These are phyloP conservation scores for Colletotrichum somersetense DNA, from an alignment of 2,329 filamentous ascomycete species.

Conservation along the genomic window DNA sequence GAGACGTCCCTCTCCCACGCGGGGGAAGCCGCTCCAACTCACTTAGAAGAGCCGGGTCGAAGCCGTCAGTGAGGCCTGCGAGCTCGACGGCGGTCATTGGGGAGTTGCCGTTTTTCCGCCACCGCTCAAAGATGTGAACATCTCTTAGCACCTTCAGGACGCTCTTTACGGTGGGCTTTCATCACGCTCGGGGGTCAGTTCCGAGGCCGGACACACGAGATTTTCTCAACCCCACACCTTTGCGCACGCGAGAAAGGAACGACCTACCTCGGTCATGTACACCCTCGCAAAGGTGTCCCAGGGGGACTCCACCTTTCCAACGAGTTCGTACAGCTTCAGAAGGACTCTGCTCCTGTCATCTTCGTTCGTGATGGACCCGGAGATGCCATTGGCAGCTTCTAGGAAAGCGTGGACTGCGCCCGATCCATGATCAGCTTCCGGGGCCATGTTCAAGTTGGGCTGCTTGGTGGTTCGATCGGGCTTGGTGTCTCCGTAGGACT, in stretches of 20 bases:
- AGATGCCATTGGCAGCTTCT: neutral
- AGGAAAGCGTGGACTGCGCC: neutral
- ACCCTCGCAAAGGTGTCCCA: slow-evolving; percentile 25
- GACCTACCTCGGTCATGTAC: slow-evolving; percentile 9
- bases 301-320: slow-evolving; percentile 12
- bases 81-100: slow-evolving; percentile 11
- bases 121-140: slow-evolving; percentile 3
- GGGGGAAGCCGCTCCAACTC: neutral
- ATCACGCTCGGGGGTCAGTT: neutral
- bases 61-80: neutral
- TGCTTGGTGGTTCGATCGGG: neutral
- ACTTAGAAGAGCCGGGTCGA: slow-evolving; percentile 20
- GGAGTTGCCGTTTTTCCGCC: neutral
- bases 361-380: neutral
- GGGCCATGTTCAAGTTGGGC: neutral
- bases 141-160: slow-evolving; percentile 5
- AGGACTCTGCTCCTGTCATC: slow-evolving; percentile 6
- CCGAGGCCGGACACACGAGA: no score
- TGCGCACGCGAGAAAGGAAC: neutral
- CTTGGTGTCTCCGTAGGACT: neutral
- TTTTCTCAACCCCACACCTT: no score
- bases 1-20: no score
- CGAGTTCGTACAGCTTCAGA: slow-evolving; percentile 14
- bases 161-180: neutral
- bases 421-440: neutral